Conservation (phyloP, 306 rosid species). For the Hylodesmum podocarpum region DNA sequence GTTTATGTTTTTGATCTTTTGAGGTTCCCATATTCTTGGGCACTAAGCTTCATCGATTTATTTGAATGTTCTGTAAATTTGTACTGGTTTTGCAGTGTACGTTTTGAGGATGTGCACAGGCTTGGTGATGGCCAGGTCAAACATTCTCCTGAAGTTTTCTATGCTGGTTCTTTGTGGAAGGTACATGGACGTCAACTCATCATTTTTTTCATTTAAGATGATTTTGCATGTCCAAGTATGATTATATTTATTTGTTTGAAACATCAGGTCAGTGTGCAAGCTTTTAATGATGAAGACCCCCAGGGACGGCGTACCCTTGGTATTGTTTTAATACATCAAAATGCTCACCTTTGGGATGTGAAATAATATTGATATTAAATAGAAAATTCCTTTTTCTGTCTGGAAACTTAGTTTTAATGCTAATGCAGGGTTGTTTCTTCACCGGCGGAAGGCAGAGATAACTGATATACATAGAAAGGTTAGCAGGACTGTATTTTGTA, state of each 20-base stretch:
- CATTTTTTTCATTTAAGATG: constrained; percentile 16
- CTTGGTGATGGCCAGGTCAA: constrained; percentile 98
- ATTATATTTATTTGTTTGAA: constrained; percentile 32
- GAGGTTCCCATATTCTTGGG: constrained; percentile 20
- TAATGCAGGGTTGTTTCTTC: constrained; percentile 88
- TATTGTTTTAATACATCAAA: constrained; percentile 39
- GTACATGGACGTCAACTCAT: constrained; percentile 44
- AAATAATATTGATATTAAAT: constrained; percentile 6
- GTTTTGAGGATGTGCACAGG: constrained; percentile 97
- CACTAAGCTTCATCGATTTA: constrained; percentile 9
- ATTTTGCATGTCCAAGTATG: constrained; percentile 28
- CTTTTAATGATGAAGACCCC: constrained; percentile 94
- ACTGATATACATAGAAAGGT: constrained; percentile 45
- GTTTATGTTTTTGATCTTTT: not conserved
- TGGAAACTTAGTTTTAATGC: constrained; percentile 31
- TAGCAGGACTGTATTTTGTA: constrained; percentile 27
- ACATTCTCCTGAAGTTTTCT: constrained; percentile 89
- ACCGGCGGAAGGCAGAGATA: constrained; percentile 58
- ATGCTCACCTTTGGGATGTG: constrained; percentile 14
- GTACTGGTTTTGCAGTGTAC: constrained; percentile 65
- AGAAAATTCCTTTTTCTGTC: constrained; percentile 8
- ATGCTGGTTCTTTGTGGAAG: constrained; percentile 99
- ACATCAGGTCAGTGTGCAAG: constrained; percentile 92
- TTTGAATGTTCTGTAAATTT: constrained; percentile 20
- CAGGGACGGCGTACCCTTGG: constrained; percentile 95